Base-by-base conservation (phyloP, 164 flowering plant species). In the Tinospora cordifolia region DNA sequence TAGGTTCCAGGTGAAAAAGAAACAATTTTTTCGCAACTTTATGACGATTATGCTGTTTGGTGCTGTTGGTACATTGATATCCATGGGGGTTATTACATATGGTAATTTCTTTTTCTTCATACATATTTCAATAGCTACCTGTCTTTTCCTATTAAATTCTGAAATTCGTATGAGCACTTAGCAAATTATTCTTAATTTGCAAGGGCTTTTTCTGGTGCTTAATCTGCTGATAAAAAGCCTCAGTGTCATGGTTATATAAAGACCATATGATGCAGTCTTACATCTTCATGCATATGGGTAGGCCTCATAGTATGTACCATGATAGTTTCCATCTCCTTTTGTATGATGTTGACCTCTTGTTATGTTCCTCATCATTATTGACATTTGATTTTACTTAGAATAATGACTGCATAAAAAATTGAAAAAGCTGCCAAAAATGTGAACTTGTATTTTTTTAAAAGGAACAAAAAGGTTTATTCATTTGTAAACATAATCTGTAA, bases 1-100 rank as follows among this genome's bases (percentile, higher is more conserved):
- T 84, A 91, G 97, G 81, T 91, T 91, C 80, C 95, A 91, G 77
- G 95, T 91, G 73, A 90, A 90, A 75, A 90, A 91, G 87, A 91
- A 91, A 79, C 95, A 88, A 58, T 90, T 91, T 75, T 91, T 91
- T 69, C 87, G 85, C 13, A 91, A 91, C 69, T 90, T 91, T 72
- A 81, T 78, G 19, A 88, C 87, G 10, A 90, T 91, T 69, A 80
- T 78, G 82, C 47, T 87, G 71, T 91, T 90, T 85, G 97, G 97
- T 60, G 97, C 92, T 47, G 68, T 87, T 81, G 97, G 97, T 9
- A 86, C 95, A 72, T 75, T 91, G 68, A 82, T 91, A 75, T 89
- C 89, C 14, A 86, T 83, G 67, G 34, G 49, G 67, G 79, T 90
- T 65, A 88, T 91, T 69, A 73, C 92, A 44, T 24, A 83, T 17